Conservation (phyloP, 1,284 basidiomycete species). For the Cryptococcus floricola region DNA sequence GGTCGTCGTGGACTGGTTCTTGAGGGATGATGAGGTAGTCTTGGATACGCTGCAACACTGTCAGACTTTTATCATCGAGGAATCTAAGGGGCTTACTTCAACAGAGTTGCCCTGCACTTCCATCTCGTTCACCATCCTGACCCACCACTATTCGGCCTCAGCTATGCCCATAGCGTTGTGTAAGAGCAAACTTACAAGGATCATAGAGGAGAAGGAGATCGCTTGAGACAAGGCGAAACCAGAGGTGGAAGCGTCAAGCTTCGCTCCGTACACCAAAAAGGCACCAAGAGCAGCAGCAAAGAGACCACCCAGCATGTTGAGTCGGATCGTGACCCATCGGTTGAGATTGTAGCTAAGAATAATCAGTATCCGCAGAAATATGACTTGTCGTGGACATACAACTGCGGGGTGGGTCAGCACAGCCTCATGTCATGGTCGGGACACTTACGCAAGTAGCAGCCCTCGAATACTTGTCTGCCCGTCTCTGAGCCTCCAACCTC, state of each 20-base stretch:
- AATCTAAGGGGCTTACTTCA: conserved; percentile 47
- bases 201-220: conserved; percentile 42
- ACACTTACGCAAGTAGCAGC: conserved; percentile 38
- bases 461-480: conserved; percentile 48
- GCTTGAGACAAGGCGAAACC: conserved; percentile 50
- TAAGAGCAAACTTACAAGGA: conserved; percentile 22
- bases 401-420: background rate
- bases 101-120: conserved; percentile 54
- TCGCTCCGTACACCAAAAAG: conserved; percentile 45
- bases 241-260: conserved; percentile 38
- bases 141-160: conserved; percentile 29
- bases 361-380: background rate
- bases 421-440: too few species aligned
- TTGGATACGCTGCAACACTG: conserved; percentile 56
- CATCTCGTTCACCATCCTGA: conserved; percentile 48
- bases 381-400: conserved; percentile 3
- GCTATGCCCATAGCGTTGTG: background rate
- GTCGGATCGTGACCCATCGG: conserved; percentile 46
- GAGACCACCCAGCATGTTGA: conserved; percentile 47
- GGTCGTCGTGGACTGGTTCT: conserved; percentile 56
- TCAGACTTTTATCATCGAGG: background rate
- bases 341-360: conserved; percentile 45
- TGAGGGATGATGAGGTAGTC: conserved; percentile 68
- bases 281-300: conserved; percentile 41
- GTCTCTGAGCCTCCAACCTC: conserved; percentile 34